These are phyloP conservation scores for Thelephora ganbajun DNA, from an alignment of 768 basidiomycete genomes.

Conservation along the genomic window DNA sequence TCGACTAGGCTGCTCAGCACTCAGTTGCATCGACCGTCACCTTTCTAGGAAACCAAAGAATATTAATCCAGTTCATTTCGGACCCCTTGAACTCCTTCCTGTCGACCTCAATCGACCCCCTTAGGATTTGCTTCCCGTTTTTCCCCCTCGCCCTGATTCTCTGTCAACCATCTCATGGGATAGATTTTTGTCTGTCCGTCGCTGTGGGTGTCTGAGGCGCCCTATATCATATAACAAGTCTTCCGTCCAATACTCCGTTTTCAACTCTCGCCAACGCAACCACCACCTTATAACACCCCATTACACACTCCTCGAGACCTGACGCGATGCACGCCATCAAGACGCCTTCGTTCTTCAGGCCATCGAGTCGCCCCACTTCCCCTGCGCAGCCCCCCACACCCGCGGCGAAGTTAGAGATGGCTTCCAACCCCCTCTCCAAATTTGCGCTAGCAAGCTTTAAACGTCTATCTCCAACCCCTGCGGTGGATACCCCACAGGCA, in stretches of 20 bases:
- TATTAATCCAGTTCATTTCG: slow-evolving; percentile 42
- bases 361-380: slow-evolving; percentile 49
- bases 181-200: slow-evolving; percentile 14
- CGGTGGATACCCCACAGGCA: slow-evolving; percentile 16
- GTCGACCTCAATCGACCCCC: slow-evolving; percentile 69
- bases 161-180: slow-evolving; percentile 24
- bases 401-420: slow-evolving; percentile 22
- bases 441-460: slow-evolving; percentile 46
- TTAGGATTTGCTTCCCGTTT: slow-evolving; percentile 26
- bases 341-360: slow-evolving; percentile 52
- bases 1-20: neutral
- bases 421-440: slow-evolving; percentile 33
- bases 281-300: slow-evolving; percentile 12
- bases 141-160: slow-evolving; percentile 1
- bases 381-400: slow-evolving; percentile 30
- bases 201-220: slow-evolving; percentile 2
- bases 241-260: slow-evolving; percentile 3
- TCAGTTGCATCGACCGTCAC: slow-evolving; percentile 2
- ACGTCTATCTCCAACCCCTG: slow-evolving; percentile 34
- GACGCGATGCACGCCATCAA: slow-evolving; percentile 44
- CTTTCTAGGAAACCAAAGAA: slow-evolving; percentile 11
- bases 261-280: slow-evolving; percentile 5
- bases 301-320: slow-evolving; percentile 4
- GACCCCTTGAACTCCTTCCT: slow-evolving; percentile 41
- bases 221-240: slow-evolving; percentile 3